These are phyloP conservation scores for Arabidopsis suecica DNA, from an alignment of 345 rosid genomes.

Conservation along the genomic window DNA sequence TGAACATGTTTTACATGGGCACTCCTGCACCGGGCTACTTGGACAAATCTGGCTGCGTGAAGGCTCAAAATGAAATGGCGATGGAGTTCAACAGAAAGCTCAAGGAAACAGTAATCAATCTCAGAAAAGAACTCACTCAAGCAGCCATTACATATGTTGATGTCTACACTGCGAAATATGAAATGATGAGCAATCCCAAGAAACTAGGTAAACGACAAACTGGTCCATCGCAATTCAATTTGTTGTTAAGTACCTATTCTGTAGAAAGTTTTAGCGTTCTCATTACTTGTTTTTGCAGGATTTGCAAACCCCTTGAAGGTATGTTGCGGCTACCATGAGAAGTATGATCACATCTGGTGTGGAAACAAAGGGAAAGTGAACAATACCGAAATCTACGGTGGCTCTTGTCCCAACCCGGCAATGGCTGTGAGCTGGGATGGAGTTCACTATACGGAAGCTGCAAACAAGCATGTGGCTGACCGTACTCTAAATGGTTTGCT, in stretches of 20 bases:
- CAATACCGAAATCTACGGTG: slow-evolving; percentile 59
- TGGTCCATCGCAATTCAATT: slow-evolving; percentile 4
- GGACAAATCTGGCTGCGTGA: slow-evolving; percentile 73
- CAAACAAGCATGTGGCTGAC: slow-evolving; percentile 71
- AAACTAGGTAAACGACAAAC: slow-evolving; percentile 53
- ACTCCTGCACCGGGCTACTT: slow-evolving; percentile 70
- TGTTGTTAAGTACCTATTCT: not conserved
- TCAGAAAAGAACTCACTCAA: slow-evolving; percentile 62
- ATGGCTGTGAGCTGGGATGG: slow-evolving; percentile 70
- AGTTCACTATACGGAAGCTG: slow-evolving; percentile 69
- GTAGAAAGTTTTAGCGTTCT: not conserved
- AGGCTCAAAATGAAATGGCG: slow-evolving; percentile 78
- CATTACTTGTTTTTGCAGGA: slow-evolving; percentile 49
- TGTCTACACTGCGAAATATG: slow-evolving; percentile 74
- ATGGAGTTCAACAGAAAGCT: slow-evolving; percentile 75
- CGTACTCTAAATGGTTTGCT: slow-evolving; percentile 64
- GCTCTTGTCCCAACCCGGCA: slow-evolving; percentile 56
- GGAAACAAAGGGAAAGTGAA: slow-evolving; percentile 66
- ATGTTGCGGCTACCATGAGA: slow-evolving; percentile 71
- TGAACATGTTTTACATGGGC: slow-evolving; percentile 67
- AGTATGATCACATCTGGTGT: slow-evolving; percentile 67
- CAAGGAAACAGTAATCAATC: slow-evolving; percentile 59
- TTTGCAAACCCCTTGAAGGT: slow-evolving; percentile 60
- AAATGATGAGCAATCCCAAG: slow-evolving; percentile 69
- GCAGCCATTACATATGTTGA: slow-evolving; percentile 85